These are phyloP conservation scores for Aspergillus quadrilineatus DNA, from an alignment of 2,329 filamentous ascomycete genomes.

Conservation along the genomic window DNA sequence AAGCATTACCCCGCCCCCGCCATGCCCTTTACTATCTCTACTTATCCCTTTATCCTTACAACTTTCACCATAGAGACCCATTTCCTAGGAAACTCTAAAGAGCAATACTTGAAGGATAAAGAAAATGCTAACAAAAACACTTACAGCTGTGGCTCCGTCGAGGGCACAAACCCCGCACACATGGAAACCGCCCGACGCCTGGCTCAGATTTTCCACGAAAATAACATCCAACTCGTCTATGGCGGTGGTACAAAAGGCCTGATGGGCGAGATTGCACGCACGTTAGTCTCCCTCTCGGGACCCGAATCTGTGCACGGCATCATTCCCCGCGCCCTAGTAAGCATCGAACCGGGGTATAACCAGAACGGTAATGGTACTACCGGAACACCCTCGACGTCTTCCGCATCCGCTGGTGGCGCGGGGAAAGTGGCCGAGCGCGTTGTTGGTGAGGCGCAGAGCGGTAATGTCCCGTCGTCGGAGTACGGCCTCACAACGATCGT, in stretches of 20 bases:
- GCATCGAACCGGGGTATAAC: constrained; percentile 58
- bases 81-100: neutral
- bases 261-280: constrained; percentile 91
- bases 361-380: constrained; percentile 19
- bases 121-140: neutral
- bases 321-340: constrained; percentile 81
- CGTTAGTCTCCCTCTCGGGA: constrained; percentile 78
- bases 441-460: constrained; percentile 52
- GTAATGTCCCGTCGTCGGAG: constrained; percentile 34
- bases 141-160: constrained; percentile 74
- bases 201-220: constrained; percentile 68
- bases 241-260: constrained; percentile 91
- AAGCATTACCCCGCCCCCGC: constrained; percentile 6
- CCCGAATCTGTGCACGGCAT: constrained; percentile 85
- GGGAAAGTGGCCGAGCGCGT: constrained; percentile 52
- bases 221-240: constrained; percentile 83
- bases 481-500: constrained; percentile 89
- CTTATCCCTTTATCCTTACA: neutral
- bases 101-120: neutral
- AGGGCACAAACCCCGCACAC: constrained; percentile 71
- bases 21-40: neutral
- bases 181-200: constrained; percentile 75
- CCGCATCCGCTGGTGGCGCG: constrained; percentile 41
- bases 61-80: neutral
- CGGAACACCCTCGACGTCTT: neutral